Evolutionary conservation across 345 rosid genomes (phyloP).

Genomic region (Lagerstroemia speciosa): DNA sequence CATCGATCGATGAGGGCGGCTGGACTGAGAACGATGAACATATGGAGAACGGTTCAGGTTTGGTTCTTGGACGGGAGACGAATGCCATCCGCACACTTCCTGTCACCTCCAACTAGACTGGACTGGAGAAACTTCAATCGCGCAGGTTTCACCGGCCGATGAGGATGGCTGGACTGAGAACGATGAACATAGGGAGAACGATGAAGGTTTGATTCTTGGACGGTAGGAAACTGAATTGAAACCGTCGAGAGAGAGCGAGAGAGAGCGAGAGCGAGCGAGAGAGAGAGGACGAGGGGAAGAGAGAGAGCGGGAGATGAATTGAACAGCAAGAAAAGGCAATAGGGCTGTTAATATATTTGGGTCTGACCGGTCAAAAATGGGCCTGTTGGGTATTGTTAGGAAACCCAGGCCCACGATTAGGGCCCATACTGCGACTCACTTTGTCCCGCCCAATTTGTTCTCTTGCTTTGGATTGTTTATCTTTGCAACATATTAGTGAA

Average conservation of each 20-base stretch:
- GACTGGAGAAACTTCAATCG: neutral
- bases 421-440: no score
- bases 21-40: neutral
- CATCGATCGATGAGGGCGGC: neutral
- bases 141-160: neutral
- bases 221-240: neutral
- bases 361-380: no score
- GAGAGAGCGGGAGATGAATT: no score
- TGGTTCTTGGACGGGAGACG: constrained; percentile 15
- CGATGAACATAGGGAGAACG: neutral
- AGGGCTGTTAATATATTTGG: no score
- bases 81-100: constrained; percentile 47
- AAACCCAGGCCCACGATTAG: no score
- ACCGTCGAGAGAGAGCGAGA: neutral
- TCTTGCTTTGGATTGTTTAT: no score
- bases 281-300: no score
- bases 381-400: no score
- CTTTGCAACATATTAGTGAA: no score
- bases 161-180: neutral
- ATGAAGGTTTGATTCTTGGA: neutral
- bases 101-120: constrained; percentile 36
- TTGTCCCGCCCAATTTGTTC: no score
- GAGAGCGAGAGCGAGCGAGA: neutral
- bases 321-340: no score
- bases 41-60: neutral